Conservation (phyloP, 2,329 filamentous ascomycete species). For the Xylariomycetidae sp. region DNA sequence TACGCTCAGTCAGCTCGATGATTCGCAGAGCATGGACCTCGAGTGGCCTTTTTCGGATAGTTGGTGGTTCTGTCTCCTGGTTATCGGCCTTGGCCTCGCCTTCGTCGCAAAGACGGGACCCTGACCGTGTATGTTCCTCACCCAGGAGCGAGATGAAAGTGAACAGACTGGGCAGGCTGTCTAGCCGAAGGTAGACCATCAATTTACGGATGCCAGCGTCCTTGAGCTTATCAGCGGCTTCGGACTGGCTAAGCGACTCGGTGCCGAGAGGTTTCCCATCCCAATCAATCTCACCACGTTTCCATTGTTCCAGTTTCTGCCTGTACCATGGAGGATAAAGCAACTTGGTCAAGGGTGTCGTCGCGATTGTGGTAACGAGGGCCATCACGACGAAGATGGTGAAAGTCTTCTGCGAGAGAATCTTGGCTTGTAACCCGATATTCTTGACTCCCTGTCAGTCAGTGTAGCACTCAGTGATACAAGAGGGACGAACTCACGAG, state of each 20-base stretch:
- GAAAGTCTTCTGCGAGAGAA: constrained; percentile 64
- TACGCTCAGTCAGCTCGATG: constrained; percentile 82
- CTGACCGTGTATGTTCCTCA: constrained; percentile 30
- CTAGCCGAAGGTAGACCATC: constrained; percentile 75
- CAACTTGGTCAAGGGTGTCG: constrained; percentile 60
- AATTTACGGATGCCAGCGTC: constrained; percentile 51
- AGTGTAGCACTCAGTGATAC: constrained; percentile 5
- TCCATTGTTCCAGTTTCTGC: constrained; percentile 62
- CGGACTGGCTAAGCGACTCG: constrained; percentile 33
- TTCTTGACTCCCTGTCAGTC: constrained; percentile 34
- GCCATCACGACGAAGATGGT: constrained; percentile 82
- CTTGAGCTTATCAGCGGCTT: constrained; percentile 25
- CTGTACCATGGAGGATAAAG: constrained; percentile 73
- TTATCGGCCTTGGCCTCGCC: constrained; percentile 19
- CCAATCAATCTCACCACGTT: constrained; percentile 70
- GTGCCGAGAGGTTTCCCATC: constrained; percentile 51
- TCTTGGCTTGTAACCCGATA: constrained; percentile 67
- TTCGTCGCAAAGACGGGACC: too few species aligned
- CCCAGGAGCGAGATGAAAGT: constrained; percentile 76
- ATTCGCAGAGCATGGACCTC: constrained; percentile 81
- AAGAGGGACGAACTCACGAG: constrained; percentile 49
- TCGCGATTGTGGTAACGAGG: constrained; percentile 68
- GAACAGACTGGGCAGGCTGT: constrained; percentile 76
- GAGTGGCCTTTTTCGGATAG: constrained; percentile 42
- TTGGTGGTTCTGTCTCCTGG: constrained; percentile 17